phyloP scores from a whole-genome alignment of 768 basidiomycete genomes.

The Auricularia auricula-judae region DNA sequence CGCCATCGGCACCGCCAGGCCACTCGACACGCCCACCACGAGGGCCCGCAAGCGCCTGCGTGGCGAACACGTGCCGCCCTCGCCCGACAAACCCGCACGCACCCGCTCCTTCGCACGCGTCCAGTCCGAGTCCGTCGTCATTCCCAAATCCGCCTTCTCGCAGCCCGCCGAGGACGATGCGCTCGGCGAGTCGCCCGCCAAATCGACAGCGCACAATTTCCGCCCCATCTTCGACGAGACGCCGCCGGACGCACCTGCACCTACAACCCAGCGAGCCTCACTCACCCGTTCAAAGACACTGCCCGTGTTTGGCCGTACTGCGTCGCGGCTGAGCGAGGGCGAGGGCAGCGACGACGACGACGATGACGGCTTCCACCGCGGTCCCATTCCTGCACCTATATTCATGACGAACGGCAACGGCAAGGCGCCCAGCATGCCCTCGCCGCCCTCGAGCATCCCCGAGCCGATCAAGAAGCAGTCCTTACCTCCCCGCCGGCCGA shows the following conservation, averaged over 20 bases:
- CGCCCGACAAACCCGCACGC: background rate
- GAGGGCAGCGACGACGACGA: background rate
- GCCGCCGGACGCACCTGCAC: background rate
- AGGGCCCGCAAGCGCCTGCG: conserved; percentile 3
- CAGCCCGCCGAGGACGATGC: background rate
- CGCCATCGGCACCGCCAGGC: background rate
- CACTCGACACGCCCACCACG: background rate
- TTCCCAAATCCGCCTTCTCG: background rate
- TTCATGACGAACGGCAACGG: too few relatives aligned
- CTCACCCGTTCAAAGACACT: background rate
- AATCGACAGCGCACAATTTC: background rate
- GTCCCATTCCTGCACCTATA: background rate
- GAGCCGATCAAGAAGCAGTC: background rate
- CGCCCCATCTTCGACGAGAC: background rate
- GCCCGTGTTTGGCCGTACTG: background rate
- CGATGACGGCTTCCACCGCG: background rate
- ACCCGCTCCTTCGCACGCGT: background rate
- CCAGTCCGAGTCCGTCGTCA: background rate
- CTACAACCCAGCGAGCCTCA: background rate
- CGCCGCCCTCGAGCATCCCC: too few relatives aligned
- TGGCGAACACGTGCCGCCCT: background rate
- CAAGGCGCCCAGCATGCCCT: too few relatives aligned
- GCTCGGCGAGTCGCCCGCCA: background rate
- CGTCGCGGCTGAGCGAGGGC: background rate
- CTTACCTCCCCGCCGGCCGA: background rate